Base-by-base conservation (phyloP, 768 basidiomycete species). In the Chalciporus sphaerocephalus region DNA sequence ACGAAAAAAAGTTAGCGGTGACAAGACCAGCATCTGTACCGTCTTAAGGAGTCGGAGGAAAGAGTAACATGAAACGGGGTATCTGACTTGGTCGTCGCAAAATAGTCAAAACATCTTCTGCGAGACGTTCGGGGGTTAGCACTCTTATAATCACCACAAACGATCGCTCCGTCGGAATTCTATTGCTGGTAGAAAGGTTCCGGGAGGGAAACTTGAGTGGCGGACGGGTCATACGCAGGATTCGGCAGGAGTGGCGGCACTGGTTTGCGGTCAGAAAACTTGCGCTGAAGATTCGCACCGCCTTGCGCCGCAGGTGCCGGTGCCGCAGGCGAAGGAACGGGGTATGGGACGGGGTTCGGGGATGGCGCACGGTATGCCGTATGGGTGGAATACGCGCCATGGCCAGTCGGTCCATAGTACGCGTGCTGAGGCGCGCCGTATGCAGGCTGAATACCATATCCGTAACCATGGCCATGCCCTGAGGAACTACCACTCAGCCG, bases 181-280 rank as follows among this genome's bases (percentile, higher is more conserved):
- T 34, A 45, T 23, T 52, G 52, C 11, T 46, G 46, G 33, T 51
- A 42, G 25, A 40, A 40, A 22, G 61, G 61, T 3, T 50, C 46
- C 20, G 65, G 64, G 16, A 60, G 30, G 32, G 60, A 46, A 12
- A 57, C 45, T n/a, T 53, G 54, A 13, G 54, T 3, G 17, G 45
- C 48, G 50, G 57, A 48, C 12, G 62, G 64, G 40, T 61, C 55
- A 30, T 58, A 51, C 8, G 55, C 23, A 0, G 59, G 54, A 16
- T 40, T 22, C 11, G 54, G 57, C 1, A 61, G 28, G 42, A 66
- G 55, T 9, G 59, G 59, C 20, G 66, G 64, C 11, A 65, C 64
- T 3, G 64, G 66, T 40, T 65, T 65, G 24, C 64, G 64, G 42
- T 65, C 53, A 9, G 64, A 65, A n/a, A 52, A 66, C 24, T 65